These are phyloP conservation scores for Wallacemonas sp. DNA, from an alignment of 208 protist genomes.

Conservation along the genomic window DNA sequence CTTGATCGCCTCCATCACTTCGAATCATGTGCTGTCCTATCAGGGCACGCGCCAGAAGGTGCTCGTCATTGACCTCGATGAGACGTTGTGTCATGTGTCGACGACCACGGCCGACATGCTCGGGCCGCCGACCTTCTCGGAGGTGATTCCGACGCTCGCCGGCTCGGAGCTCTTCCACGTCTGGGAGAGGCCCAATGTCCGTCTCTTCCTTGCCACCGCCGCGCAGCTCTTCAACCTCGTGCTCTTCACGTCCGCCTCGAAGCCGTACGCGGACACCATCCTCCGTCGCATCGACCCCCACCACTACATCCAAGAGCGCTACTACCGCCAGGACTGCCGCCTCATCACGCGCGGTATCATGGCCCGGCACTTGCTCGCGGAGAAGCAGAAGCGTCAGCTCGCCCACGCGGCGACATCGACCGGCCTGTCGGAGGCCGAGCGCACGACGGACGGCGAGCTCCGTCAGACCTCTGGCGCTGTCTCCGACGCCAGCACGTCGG, in stretches of 20 bases:
- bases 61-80: slow-evolving; percentile 88
- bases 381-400: slow-evolving; percentile 12
- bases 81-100: slow-evolving; percentile 87
- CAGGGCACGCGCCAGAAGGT: slow-evolving; percentile 88
- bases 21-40: slow-evolving; percentile 86
- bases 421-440: slow-evolving; percentile 16
- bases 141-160: slow-evolving; percentile 81
- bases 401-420: not conserved
- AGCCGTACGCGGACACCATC: slow-evolving; percentile 90
- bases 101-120: slow-evolving; percentile 66
- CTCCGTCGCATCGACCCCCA: slow-evolving; percentile 80
- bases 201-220: slow-evolving; percentile 68
- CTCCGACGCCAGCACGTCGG: not conserved
- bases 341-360: slow-evolving; percentile 53
- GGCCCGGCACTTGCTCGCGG: not conserved
- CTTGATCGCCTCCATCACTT: slow-evolving; percentile 75
- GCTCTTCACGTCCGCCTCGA: slow-evolving; percentile 88
- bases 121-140: slow-evolving; percentile 78
- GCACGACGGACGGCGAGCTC: not conserved
- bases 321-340: slow-evolving; percentile 82
- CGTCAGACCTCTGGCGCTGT: not conserved
- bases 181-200: slow-evolving; percentile 79
- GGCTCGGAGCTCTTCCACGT: slow-evolving; percentile 88
- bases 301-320: slow-evolving; percentile 61
- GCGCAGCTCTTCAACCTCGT: slow-evolving; percentile 85